Percentiles rank a stretch among this genome's conserved stretches.
Evolutionary conservation across 768 basidiomycete genomes (phyloP).

Genomic region (Tricholoma terreum): DNA sequence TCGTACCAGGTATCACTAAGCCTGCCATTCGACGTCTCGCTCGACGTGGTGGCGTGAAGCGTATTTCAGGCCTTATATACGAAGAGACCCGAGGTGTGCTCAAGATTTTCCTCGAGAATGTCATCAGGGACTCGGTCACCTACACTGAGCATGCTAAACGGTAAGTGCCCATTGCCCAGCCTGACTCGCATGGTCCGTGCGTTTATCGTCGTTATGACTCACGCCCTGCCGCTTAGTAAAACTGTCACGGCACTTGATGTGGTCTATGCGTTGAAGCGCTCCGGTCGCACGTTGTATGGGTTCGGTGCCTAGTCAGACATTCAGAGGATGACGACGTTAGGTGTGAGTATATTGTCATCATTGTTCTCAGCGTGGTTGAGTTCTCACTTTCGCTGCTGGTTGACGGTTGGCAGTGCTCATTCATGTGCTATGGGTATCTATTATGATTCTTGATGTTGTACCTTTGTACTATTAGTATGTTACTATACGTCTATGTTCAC

Average conservation of each 20-base stretch:
- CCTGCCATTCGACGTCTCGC: constrained; percentile 85
- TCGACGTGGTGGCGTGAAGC: constrained; percentile 90
- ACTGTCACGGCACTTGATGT: constrained; percentile 86
- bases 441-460: no score
- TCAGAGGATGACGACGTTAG: no score
- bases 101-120: constrained; percentile 85
- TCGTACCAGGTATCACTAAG: constrained; percentile 64
- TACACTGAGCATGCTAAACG: constrained; percentile 93
- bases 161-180: constrained; percentile 4
- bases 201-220: neutral
- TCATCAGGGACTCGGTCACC: constrained; percentile 89
- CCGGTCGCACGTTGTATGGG: constrained; percentile 76
- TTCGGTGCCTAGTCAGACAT: constrained; percentile 55
- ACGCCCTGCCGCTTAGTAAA: constrained; percentile 30
- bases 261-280: constrained; percentile 71
- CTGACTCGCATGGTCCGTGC: neutral
- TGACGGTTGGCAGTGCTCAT: no score
- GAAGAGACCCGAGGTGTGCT: constrained; percentile 91
- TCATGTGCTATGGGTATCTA: no score
- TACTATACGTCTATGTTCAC: no score
- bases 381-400: no score
- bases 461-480: no score
- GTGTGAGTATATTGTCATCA: no score
- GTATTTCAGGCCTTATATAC: constrained; percentile 83
- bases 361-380: no score